Conservation (phyloP, 331 rosid species). For the Telfairia occidentalis region DNA sequence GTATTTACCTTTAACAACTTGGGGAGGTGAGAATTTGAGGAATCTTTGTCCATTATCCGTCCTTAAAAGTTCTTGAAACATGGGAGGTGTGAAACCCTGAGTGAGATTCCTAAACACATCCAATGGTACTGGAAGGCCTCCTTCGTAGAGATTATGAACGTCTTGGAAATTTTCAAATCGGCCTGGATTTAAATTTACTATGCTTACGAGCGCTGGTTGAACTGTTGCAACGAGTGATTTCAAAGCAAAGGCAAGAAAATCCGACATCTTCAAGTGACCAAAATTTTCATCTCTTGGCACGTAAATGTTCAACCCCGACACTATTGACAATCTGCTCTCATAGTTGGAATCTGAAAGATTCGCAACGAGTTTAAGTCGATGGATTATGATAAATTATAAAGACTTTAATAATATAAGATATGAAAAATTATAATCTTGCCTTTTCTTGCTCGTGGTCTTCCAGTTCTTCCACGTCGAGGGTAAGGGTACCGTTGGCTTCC, state of each 20-base stretch:
- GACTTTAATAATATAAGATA: too few species aligned
- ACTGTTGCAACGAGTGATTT: too few species aligned
- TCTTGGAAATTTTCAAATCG: slow-evolving; percentile 24
- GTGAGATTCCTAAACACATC: slow-evolving; percentile 21
- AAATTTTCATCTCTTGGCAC: slow-evolving; percentile 35
- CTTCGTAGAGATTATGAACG: slow-evolving; percentile 23
- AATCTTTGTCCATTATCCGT: slow-evolving; percentile 17
- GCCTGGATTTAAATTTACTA: neutral
- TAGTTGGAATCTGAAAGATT: too few species aligned
- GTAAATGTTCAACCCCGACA: slow-evolving; percentile 8
- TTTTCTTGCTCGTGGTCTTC: slow-evolving; percentile 13
- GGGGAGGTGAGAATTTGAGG: slow-evolving; percentile 30
- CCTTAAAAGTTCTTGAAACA: slow-evolving; percentile 22
- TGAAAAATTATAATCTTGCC: slow-evolving; percentile 5
- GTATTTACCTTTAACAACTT: slow-evolving; percentile 32
- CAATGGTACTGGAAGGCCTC: slow-evolving; percentile 27
- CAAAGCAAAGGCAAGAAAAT: slow-evolving; percentile 29
- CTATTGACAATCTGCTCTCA: slow-evolving; percentile 17
- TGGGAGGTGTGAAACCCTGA: slow-evolving; percentile 16
- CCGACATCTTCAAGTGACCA: slow-evolving; percentile 29
- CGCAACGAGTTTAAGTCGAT: too few species aligned
- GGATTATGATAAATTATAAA: too few species aligned
- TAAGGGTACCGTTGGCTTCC: slow-evolving; percentile 30
- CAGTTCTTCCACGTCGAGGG: slow-evolving; percentile 40
- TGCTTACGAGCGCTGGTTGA: too few species aligned